phyloP scores from a whole-genome alignment of 371 early-diverging fungal species.

The Rhizomucor pusillus region DNA sequence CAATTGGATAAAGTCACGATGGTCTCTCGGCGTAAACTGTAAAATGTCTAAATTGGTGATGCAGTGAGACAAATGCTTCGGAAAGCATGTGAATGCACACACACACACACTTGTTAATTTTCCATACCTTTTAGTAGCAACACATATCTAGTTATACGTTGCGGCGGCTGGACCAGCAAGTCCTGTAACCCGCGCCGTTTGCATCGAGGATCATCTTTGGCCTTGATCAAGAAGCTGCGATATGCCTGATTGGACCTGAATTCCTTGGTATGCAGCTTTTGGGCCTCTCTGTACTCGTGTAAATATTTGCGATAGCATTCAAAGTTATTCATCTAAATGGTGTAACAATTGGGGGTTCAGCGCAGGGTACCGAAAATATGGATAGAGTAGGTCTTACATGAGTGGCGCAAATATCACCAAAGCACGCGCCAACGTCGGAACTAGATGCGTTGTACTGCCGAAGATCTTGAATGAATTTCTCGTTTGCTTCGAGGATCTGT shows the following conservation, averaged over 20 bases:
- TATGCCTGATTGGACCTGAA: slow-evolving; percentile 33
- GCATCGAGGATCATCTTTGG: slow-evolving; percentile 32
- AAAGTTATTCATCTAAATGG: slow-evolving; percentile 28
- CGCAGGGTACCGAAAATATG: neutral
- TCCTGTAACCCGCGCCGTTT: slow-evolving; percentile 32
- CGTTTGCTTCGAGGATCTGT: slow-evolving; percentile 29
- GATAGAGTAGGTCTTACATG: slow-evolving; percentile 29
- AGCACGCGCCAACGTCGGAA: slow-evolving; percentile 9
- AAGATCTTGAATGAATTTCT: slow-evolving; percentile 31
- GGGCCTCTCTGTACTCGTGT: slow-evolving; percentile 33
- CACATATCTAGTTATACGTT: slow-evolving; percentile 43
- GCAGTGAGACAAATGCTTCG: neutral
- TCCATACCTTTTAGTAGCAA: slow-evolving; percentile 42
- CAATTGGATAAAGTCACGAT: slow-evolving; percentile 32
- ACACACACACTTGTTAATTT: neutral
- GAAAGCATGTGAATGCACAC: too few relatives aligned
- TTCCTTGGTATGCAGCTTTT: slow-evolving; percentile 32
- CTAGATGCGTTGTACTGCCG: slow-evolving; percentile 2
- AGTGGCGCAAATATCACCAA: slow-evolving; percentile 39
- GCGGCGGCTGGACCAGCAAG: slow-evolving; percentile 41
- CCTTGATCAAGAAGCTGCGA: slow-evolving; percentile 26
- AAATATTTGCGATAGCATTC: slow-evolving; percentile 48
- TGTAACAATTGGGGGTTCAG: neutral
- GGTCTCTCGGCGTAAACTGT: slow-evolving; percentile 28
- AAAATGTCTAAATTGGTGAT: slow-evolving; percentile 22